Evolutionary conservation across 768 basidiomycete species (phyloP).

Genomic region (Termitomyces sp.): DNA sequence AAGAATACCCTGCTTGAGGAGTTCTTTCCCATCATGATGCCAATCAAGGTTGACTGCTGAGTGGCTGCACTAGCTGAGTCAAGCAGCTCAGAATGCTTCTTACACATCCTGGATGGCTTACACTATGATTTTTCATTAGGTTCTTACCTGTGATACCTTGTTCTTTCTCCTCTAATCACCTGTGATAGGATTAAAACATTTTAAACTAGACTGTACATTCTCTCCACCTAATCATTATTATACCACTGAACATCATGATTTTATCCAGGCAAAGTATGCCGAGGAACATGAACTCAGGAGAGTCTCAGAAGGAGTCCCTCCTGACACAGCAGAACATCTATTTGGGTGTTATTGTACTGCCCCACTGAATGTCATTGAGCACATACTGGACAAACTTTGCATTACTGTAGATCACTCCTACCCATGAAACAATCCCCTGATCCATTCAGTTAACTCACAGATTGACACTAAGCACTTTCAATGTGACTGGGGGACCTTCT

Average conservation of each 20-base stretch:
- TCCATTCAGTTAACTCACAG: background rate
- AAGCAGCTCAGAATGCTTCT: too few relatives aligned
- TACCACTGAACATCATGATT: background rate
- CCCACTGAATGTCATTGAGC: background rate
- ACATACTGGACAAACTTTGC: background rate
- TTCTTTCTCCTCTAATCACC: background rate
- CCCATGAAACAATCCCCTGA: background rate
- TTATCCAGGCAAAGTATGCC: background rate
- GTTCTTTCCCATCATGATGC: too few relatives aligned
- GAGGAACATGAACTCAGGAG: background rate
- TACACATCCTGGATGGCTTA: too few relatives aligned
- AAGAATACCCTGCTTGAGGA: too few relatives aligned
- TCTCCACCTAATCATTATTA: background rate
- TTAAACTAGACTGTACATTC: background rate
- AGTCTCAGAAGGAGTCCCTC: too few relatives aligned
- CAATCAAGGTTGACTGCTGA: too few relatives aligned
- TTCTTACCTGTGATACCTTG: too few relatives aligned
- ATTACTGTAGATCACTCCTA: background rate
- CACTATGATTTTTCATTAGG: too few relatives aligned
- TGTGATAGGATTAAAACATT: background rate
- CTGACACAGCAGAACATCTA: rapidly evolving
- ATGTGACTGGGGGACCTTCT: too few relatives aligned
- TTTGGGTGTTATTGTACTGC: background rate
- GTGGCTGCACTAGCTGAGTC: too few relatives aligned
- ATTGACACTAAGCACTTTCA: background rate